These are phyloP conservation scores for Paramecium tetraurelia DNA, from an alignment of 73 alveolate species.

Conservation along the genomic window DNA sequence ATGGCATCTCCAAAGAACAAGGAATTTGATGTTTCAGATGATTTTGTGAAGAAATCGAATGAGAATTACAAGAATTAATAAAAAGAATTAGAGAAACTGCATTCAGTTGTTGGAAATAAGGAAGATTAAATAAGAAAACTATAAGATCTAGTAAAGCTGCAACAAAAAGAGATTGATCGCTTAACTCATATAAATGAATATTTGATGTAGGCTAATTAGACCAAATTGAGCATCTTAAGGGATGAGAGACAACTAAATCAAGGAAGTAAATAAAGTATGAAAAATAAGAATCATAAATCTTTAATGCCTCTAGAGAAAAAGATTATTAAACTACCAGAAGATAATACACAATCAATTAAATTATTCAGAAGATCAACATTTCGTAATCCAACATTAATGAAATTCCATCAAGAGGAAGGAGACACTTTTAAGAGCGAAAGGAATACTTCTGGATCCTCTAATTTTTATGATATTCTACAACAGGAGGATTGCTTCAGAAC, in stretches of 20 bases:
- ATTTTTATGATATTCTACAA: slow-evolving; percentile 6
- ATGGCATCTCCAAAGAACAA: not conserved
- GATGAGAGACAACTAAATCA: slow-evolving; percentile 12
- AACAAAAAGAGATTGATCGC: slow-evolving; percentile 4
- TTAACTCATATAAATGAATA: slow-evolving; percentile 36
- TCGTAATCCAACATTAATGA: slow-evolving; percentile 14
- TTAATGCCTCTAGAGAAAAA: not conserved
- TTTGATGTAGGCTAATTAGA: not conserved
- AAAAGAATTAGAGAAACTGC: not conserved
- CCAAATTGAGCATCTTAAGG: not conserved
- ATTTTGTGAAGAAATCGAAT: not conserved
- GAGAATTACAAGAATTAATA: not conserved
- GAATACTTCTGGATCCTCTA: not conserved
- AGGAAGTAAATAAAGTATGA: not conserved
- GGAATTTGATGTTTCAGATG: not conserved
- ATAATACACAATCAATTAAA: not conserved
- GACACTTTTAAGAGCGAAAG: not conserved
- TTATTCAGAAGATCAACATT: not conserved
- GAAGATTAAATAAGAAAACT: slow-evolving; percentile 31
- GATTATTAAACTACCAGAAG: not conserved
- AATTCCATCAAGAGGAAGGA: not conserved
- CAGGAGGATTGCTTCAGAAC: slow-evolving; percentile 29
- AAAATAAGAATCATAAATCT: not conserved
- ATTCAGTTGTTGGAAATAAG: not conserved
- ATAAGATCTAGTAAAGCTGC: not conserved